Percentiles rank a stretch among this genome's conserved stretches.
phyloP scores from a whole-genome alignment of 2,329 filamentous ascomycete genomes.

The Onygenales sp. region DNA sequence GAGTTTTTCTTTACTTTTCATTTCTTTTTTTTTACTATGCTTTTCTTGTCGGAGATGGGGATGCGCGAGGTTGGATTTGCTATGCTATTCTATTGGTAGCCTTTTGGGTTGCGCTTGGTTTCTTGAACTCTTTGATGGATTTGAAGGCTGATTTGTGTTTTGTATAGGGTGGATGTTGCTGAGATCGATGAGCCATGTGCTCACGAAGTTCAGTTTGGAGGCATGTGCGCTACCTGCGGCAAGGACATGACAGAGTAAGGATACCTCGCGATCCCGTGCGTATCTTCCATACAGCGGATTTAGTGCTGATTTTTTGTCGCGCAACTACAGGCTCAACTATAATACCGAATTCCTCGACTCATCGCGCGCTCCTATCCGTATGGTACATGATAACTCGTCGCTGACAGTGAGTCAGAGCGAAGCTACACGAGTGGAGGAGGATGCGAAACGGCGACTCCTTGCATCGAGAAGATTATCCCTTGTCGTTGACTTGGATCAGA shows the following conservation, averaged over 20 bases:
- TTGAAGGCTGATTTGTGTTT: not conserved
- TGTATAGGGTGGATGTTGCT: constrained; percentile 46
- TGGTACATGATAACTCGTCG: constrained; percentile 83
- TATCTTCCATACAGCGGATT: not conserved
- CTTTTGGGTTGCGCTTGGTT: not conserved
- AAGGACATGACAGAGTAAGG: constrained; percentile 83
- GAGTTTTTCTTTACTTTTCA: constrained; percentile 14
- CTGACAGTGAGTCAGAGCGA: constrained; percentile 77
- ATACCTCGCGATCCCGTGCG: constrained; percentile 3
- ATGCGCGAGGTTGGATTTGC: not conserved
- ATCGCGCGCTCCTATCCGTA: constrained; percentile 83
- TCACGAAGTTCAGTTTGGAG: constrained; percentile 84
- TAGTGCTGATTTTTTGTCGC: not conserved
- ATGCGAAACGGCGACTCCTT: constrained; percentile 74
- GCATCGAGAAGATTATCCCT: constrained; percentile 76
- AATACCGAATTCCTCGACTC: constrained; percentile 70
- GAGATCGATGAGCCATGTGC: constrained; percentile 85
- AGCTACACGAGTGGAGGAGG: constrained; percentile 72
- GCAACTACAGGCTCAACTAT: constrained; percentile 53
- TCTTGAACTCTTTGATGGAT: not conserved
- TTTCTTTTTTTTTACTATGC: not conserved
- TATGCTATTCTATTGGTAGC: not conserved
- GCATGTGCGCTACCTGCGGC: constrained; percentile 84
- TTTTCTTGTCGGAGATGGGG: not conserved
- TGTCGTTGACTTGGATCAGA: constrained; percentile 95